phyloP scores from a whole-genome alignment of 345 rosid genomes.

The Trapa incisa region DNA sequence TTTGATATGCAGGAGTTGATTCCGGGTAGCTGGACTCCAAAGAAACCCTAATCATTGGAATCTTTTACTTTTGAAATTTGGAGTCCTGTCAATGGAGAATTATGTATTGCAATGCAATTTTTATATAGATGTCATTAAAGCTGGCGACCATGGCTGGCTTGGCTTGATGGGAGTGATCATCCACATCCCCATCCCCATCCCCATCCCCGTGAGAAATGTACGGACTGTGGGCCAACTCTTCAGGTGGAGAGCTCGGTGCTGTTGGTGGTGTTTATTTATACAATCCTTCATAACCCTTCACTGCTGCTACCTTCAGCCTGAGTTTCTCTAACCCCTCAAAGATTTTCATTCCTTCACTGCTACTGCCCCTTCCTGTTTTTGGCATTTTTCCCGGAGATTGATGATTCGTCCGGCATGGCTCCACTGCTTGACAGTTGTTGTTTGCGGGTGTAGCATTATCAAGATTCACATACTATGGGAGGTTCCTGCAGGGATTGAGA shows the following conservation, averaged over 20 bases:
- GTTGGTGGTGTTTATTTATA: background rate
- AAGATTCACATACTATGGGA: conserved; percentile 72
- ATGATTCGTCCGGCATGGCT: background rate
- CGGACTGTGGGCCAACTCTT: conserved; percentile 1
- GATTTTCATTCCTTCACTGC: background rate
- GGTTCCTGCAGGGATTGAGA: conserved; percentile 36
- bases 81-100: too few species aligned
- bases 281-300: background rate
- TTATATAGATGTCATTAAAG: too few species aligned
- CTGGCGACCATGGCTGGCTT: too few species aligned
- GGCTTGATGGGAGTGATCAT: background rate
- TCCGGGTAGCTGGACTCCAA: too few species aligned
- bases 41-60: too few species aligned
- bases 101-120: too few species aligned
- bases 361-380: background rate
- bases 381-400: background rate
- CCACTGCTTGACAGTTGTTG: conserved; percentile 31
- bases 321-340: background rate
- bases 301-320: background rate
- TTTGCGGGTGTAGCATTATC: conserved; percentile 81
- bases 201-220: background rate
- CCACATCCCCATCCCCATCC: background rate
- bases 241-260: conserved; percentile 1
- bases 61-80: too few species aligned
- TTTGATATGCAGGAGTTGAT: too few species aligned